Evolutionary conservation across 371 early-diverging fungal genomes (phyloP).

Genomic region (Rhizopus stolonifer): DNA sequence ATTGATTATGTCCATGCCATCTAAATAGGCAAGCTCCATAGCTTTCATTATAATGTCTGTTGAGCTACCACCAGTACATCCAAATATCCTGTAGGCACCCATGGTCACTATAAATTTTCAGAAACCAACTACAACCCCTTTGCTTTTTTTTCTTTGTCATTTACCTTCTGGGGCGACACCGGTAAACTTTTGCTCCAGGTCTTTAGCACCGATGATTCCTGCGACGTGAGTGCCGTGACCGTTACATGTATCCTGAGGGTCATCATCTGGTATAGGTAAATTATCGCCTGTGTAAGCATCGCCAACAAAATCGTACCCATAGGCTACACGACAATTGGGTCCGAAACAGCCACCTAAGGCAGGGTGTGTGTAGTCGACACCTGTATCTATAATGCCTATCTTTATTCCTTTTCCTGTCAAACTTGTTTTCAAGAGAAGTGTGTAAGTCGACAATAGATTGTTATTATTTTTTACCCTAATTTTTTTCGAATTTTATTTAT

Average conservation of each 20-base stretch:
- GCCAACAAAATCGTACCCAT: slow-evolving; percentile 65
- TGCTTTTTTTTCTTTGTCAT: background rate
- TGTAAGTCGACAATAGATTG: background rate
- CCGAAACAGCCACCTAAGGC: slow-evolving; percentile 76
- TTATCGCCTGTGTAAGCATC: slow-evolving; percentile 35
- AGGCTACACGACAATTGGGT: slow-evolving; percentile 53
- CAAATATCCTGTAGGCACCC: slow-evolving; percentile 74
- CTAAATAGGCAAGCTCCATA: slow-evolving; percentile 66
- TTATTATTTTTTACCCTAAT: slow-evolving; percentile 22
- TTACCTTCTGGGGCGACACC: slow-evolving; percentile 67
- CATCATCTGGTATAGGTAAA: slow-evolving; percentile 21
- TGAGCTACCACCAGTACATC: slow-evolving; percentile 71
- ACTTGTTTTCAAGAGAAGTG: too few species aligned
- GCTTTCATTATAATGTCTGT: slow-evolving; percentile 73
- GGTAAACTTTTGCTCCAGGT: slow-evolving; percentile 33
- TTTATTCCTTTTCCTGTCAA: slow-evolving; percentile 23
- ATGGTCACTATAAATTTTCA: slow-evolving; percentile 48
- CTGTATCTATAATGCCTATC: slow-evolving; percentile 42
- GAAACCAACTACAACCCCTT: too few species aligned
- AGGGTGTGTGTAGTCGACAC: slow-evolving; percentile 68
- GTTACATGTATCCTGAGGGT: slow-evolving; percentile 31
- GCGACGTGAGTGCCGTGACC: slow-evolving; percentile 38
- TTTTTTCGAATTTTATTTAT: slow-evolving; percentile 27
- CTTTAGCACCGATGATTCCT: slow-evolving; percentile 65
- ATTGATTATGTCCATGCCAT: slow-evolving; percentile 61